Conservation (phyloP, 169 alveolate genomes). For the Eimeria sp. region DNA sequence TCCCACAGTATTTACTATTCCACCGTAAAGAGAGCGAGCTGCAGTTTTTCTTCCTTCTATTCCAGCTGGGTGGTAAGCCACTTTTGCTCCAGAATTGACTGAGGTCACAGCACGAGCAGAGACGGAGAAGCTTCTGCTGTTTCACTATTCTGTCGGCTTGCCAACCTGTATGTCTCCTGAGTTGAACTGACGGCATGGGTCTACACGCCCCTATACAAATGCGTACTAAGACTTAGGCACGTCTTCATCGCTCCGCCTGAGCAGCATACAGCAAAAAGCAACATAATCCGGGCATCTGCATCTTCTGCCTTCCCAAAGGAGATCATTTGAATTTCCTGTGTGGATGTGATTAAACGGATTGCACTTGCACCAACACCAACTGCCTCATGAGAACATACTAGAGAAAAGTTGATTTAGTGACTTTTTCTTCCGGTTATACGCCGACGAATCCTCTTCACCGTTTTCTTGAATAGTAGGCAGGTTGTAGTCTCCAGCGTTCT, state of each 20-base stretch:
- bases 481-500: slow-evolving; percentile 7
- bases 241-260: slow-evolving; percentile 49
- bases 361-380: neutral
- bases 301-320: neutral
- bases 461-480: slow-evolving; percentile 4
- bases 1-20: slow-evolving; percentile 58
- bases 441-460: slow-evolving; percentile 33
- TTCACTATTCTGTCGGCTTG: neutral
- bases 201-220: neutral
- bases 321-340: neutral
- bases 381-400: neutral
- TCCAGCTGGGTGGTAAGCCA: slow-evolving; percentile 28
- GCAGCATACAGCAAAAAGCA: neutral
- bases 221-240: slow-evolving; percentile 51
- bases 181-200: neutral
- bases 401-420: slow-evolving; percentile 15
- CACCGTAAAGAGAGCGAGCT: slow-evolving; percentile 65
- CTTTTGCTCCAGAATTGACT: slow-evolving; percentile 58
- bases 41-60: neutral
- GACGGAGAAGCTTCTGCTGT: neutral
- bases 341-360: neutral
- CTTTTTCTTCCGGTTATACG: slow-evolving; percentile 1
- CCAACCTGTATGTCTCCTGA: neutral
- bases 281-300: neutral
- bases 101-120: slow-evolving; percentile 20